Evolutionary conservation across 768 basidiomycete genomes (phyloP).

Genomic region (Amanita muscaria): DNA sequence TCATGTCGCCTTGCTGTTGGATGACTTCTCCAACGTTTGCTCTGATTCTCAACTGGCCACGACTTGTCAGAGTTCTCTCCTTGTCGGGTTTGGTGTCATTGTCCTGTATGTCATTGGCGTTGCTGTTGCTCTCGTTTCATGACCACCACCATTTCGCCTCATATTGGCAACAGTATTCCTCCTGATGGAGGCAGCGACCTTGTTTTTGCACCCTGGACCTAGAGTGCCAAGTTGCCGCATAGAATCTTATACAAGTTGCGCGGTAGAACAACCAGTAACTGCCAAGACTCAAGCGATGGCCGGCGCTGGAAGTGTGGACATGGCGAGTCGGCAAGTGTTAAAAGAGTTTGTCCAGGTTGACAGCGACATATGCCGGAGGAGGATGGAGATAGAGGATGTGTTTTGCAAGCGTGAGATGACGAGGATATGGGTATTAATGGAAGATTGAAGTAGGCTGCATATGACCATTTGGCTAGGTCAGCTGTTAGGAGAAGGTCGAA

Average conservation of each 20-base stretch:
- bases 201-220: constrained; percentile 33
- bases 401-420: constrained; percentile 50
- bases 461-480: constrained; percentile 67
- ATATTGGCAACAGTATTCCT: too few relatives aligned
- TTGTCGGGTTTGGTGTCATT: background rate
- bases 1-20: background rate
- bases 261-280: constrained; percentile 41
- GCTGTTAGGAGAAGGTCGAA: constrained; percentile 56
- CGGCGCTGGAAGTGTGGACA: constrained; percentile 7
- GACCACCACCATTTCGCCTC: too few relatives aligned
- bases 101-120: background rate
- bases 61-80: background rate
- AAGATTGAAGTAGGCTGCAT: constrained; percentile 67
- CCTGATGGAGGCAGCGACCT: constrained; percentile 15
- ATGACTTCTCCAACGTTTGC: background rate
- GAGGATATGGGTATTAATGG: constrained; percentile 64
- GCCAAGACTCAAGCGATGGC: constrained; percentile 42
- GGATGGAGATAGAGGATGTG: constrained; percentile 21
- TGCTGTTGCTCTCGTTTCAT: background rate
- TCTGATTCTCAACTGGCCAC: constrained; percentile 10
- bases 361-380: constrained; percentile 22
- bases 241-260: constrained; percentile 34
- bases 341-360: constrained; percentile 27
- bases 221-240: constrained; percentile 31
- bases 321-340: constrained; percentile 26